Percentiles rank a stretch among this genome's conserved stretches.
phyloP scores from a whole-genome alignment of 1,284 basidiomycete species.

The Papiliotrema flavescens region DNA sequence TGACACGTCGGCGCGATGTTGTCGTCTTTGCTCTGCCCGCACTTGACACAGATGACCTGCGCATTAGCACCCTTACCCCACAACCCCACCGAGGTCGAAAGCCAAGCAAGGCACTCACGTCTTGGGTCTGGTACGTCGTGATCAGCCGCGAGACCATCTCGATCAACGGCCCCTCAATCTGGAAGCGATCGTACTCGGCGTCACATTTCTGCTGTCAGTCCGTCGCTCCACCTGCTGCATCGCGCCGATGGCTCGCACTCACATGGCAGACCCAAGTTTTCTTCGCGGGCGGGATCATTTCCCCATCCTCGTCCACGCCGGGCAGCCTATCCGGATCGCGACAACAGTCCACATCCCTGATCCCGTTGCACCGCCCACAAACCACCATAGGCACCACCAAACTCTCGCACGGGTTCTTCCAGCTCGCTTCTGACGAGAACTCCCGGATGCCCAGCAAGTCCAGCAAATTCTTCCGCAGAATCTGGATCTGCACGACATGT shows the following conservation, averaged over 20 bases:
- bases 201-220: conserved; percentile 57
- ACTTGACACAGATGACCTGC: conserved; percentile 65
- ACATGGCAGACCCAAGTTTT: conserved; percentile 49
- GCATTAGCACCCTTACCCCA: background rate
- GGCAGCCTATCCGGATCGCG: conserved; percentile 84
- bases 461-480: conserved; percentile 84
- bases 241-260: conserved; percentile 21
- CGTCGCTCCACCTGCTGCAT: conserved; percentile 48
- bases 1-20: conserved; percentile 80
- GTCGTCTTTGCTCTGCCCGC: conserved; percentile 80
- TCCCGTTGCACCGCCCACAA: conserved; percentile 82
- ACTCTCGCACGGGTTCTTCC: conserved; percentile 90
- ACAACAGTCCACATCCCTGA: conserved; percentile 92
- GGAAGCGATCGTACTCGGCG: conserved; percentile 79
- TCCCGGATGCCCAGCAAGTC: conserved; percentile 85
- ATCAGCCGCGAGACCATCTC: conserved; percentile 70
- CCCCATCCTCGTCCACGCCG: conserved; percentile 32
- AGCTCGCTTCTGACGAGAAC: conserved; percentile 77
- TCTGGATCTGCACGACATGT: conserved; percentile 75
- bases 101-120: no score
- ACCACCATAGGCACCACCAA: conserved; percentile 83
- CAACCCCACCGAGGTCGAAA: background rate
- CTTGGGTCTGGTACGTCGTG: conserved; percentile 79
- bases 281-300: conserved; percentile 45
- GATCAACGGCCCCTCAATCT: conserved; percentile 83